Evolutionary conservation across 1,139 yeast species (phyloP).

Genomic region (Yamadazyma atlantica): DNA sequence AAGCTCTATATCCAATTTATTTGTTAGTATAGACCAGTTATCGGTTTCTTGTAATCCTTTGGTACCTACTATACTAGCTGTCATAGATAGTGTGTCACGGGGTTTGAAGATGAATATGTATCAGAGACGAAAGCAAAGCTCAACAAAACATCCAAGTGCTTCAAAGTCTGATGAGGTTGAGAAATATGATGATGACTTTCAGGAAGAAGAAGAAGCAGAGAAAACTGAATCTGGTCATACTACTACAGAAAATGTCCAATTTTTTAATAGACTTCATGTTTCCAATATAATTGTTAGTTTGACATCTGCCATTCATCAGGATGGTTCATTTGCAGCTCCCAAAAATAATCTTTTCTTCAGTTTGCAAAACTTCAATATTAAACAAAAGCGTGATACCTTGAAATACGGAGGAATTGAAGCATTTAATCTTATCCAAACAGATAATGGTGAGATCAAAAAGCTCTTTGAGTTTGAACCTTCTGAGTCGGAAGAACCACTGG

Average conservation of each 20-base stretch:
- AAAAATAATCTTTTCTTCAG: slow-evolving; percentile 27
- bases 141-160: slow-evolving; percentile 11
- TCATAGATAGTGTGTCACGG: slow-evolving; percentile 33
- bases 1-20: slow-evolving; percentile 45
- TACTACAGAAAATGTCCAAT: slow-evolving; percentile 7
- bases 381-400: slow-evolving; percentile 41
- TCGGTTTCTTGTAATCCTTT: slow-evolving; percentile 43
- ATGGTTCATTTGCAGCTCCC: slow-evolving; percentile 39
- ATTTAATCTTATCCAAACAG: slow-evolving; percentile 22
- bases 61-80: slow-evolving; percentile 32
- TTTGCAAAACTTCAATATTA: slow-evolving; percentile 33
- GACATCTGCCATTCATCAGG: slow-evolving; percentile 40
- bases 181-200: slow-evolving; percentile 9
- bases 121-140: slow-evolving; percentile 25
- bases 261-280: slow-evolving; percentile 36
- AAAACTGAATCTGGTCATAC: background rate
- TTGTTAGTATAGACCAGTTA: slow-evolving; percentile 45
- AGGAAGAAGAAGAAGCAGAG: background rate
- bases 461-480: slow-evolving; percentile 22
- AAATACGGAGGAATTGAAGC: slow-evolving; percentile 49
- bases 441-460: slow-evolving; percentile 15
- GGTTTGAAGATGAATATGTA: slow-evolving; percentile 31
- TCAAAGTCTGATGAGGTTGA: slow-evolving; percentile 9
- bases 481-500: slow-evolving; percentile 4
- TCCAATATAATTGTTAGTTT: slow-evolving; percentile 37